Conservation (phyloP, 2,329 filamentous ascomycete genomes). For the Metarhizium robertsii region DNA sequence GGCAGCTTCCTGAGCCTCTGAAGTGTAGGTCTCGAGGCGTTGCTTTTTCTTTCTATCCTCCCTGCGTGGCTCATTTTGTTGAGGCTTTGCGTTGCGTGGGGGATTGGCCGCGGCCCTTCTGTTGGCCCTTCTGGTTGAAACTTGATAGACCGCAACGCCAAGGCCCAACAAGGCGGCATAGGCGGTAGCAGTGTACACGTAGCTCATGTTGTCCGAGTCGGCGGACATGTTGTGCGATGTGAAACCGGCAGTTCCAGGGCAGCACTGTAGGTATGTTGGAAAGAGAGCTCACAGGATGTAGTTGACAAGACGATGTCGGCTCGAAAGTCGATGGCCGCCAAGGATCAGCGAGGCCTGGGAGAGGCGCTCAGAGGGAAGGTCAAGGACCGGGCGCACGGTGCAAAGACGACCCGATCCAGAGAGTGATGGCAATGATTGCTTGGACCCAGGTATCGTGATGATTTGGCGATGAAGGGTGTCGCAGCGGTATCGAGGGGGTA, state of each 20-base stretch:
- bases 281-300: background rate
- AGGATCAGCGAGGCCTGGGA: background rate
- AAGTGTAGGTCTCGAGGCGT: conserved; percentile 31
- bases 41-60: conserved; percentile 38
- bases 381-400: background rate
- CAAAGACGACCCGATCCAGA: background rate
- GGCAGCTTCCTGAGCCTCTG: conserved; percentile 23
- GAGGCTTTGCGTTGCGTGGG: conserved; percentile 19
- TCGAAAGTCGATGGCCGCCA: background rate
- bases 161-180: conserved; percentile 28
- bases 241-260: background rate
- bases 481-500: background rate
- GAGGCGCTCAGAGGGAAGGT: background rate
- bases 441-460: background rate
- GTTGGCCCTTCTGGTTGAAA: conserved; percentile 25
- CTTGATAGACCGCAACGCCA: conserved; percentile 24
- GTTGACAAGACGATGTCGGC: background rate
- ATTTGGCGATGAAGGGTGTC: background rate
- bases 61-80: conserved; percentile 25
- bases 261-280: background rate
- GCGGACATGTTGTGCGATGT: conserved; percentile 19
- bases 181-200: conserved; percentile 26
- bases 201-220: conserved; percentile 20
- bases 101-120: conserved; percentile 18
- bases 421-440: background rate